Evolutionary conservation across 441 rosid species (phyloP), one percentile per base, ranked within the genome.

Genomic region (Aleurites moluccanus): DNA sequence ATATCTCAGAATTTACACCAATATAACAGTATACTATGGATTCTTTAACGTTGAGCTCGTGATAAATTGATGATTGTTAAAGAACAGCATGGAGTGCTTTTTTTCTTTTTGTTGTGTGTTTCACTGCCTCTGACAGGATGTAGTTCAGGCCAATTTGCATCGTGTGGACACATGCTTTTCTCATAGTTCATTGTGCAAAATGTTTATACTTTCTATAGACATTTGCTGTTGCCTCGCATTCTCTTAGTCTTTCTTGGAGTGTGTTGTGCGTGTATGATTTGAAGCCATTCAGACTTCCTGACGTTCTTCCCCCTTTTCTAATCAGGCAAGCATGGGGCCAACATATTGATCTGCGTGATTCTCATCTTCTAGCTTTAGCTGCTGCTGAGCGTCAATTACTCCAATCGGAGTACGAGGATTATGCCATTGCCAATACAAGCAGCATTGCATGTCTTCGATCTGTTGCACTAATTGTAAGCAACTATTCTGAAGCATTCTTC

Each of bases 291-390:
- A 25, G 30, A 70, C 44, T 60, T 57, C 38, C 16, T 52, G 23
- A 42, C n/a, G 14, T 13, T 49, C 66, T 67, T 35, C 40, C 55
- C 28, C 45, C 1, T 27, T n/a, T 64, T 33, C 42, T 59, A 10
- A 77, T 64, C 67, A 89, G 93, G 85, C 93, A 83, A 78, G 87
- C 89, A 53, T 89, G 89, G 92, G 83, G 85, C 62, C 83, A 80
- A 9, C 86, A 78, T 69, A 78, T 87, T 59, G 85, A 84, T 78
- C 81, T 89, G 50, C 86, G 70, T 52, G 88, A 89, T 73, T 85
- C 93, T 45, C 91, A 80, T 69, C 84, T 89, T 75, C 85, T 88
- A 50, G 90, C 89, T 28, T 75, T 89, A 50, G 85, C 90, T 14
- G 86, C 90, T 47, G 87, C 90, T 52, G 89, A 89, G 73, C 86